Base-by-base conservation (phyloP, 495 filamentous ascomycete genomes). In the Platismatia glauca region DNA sequence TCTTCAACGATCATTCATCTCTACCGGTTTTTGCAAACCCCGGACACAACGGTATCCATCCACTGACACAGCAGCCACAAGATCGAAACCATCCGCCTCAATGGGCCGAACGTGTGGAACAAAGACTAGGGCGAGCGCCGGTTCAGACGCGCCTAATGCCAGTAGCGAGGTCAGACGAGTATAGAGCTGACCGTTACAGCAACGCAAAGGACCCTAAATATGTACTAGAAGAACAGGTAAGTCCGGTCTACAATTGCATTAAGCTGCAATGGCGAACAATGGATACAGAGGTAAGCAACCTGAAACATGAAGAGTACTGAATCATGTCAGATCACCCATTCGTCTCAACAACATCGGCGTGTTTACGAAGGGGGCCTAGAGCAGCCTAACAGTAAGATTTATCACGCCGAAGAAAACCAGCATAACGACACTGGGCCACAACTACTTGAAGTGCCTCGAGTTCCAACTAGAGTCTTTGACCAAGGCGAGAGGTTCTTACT, bases 291-390 rank as follows among this genome's bases (percentile, higher is more conserved):
- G 59, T 61, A 61, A 41, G 59, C 55, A 55, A 13, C 5, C 33
- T 39, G 15, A 24, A 37, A 52, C 39, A 53, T 41, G 59, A 53
- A 43, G 15, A 9, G 27, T 61, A 61, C 59, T 61, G 38, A 61
- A 41, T 44, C 15, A 24, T 33, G 7, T 29, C 37, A 61, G 59
- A 38, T 61, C 27, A 20, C 48, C 37, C 34, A 41, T 22, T n/a
- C 59, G 16, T 9, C 35, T 4, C 46, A 39, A 55, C 50, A 61
- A 34, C 20, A 61, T 31, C 37, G 38, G 41, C 13, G 13, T 39
- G 4, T 13, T 43, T 16, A 38, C 9, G 31, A 29, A 43, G n/a
- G 38, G 34, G 37, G 37, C 27, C 46, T 41, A 31, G 48, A 37
- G 35, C 48, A 61, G 37, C 50, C 48, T 2, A 43, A 29, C 15